Evolutionary conservation across 768 basidiomycete species (phyloP).

Genomic region (Termitomyces bulborhizus): DNA sequence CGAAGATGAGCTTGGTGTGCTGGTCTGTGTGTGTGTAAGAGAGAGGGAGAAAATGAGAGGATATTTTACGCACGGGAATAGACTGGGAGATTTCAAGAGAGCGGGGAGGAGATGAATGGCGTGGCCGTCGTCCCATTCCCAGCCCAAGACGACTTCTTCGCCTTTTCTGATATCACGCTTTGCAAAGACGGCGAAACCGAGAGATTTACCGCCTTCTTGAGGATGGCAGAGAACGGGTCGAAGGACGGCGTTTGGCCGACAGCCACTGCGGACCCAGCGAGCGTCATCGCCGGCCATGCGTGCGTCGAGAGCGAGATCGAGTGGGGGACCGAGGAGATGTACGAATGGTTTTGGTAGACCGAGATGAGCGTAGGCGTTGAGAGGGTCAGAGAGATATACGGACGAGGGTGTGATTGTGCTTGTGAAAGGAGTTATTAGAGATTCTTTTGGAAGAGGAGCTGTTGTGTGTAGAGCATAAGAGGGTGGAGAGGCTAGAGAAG

Average conservation of each 20-base stretch:
- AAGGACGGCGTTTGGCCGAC: constrained; percentile 61
- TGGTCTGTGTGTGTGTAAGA: constrained; percentile 26
- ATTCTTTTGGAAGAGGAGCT: constrained; percentile 42
- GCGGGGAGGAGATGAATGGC: constrained; percentile 75
- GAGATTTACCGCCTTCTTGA: constrained; percentile 14
- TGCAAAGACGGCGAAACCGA: constrained; percentile 81
- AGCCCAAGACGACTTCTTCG: constrained; percentile 85
- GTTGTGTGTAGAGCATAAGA: constrained; percentile 64
- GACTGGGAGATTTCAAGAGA: constrained; percentile 48
- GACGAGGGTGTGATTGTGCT: constrained; percentile 62
- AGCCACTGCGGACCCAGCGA: constrained; percentile 60
- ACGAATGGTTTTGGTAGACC: constrained; percentile 85
- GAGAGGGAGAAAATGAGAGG: neutral
- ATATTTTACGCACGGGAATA: constrained; percentile 46
- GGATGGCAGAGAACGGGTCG: constrained; percentile 39
- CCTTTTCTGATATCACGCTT: constrained; percentile 64
- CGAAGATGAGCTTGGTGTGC: constrained; percentile 47
- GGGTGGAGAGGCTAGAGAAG: constrained; percentile 23
- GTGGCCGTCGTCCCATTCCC: constrained; percentile 97
- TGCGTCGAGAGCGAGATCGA: constrained; percentile 76
- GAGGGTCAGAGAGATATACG: constrained; percentile 68
- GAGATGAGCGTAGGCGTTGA: constrained; percentile 80
- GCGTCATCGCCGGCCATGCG: constrained; percentile 60
- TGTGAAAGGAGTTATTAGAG: constrained; percentile 57
- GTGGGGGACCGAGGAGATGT: constrained; percentile 68